Percentiles rank a stretch among this genome's conserved stretches.
Conservation (phyloP, 176 grass and related monocot genomes). For the Oryza glaberrima region DNA sequence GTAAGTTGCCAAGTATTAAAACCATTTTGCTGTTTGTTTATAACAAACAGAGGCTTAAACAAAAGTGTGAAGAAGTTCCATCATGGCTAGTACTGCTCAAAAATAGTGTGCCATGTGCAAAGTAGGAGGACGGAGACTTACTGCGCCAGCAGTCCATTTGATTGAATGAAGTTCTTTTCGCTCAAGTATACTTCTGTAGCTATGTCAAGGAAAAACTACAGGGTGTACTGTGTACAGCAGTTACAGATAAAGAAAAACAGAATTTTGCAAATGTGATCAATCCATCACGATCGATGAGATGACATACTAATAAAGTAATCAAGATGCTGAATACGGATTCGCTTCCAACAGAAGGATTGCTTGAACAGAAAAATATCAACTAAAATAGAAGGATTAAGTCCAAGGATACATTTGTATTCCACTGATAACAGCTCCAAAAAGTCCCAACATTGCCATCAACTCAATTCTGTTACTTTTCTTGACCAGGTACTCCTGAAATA, state of each 20-base stretch:
- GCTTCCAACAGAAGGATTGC: no score
- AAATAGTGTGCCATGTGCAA: neutral
- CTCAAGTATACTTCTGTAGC: conserved; percentile 84
- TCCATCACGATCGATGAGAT: neutral
- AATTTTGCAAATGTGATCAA: conserved; percentile 11
- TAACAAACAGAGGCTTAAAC: conserved; percentile 4
- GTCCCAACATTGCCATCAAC: conserved; percentile 80
- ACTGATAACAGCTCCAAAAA: conserved; percentile 75
- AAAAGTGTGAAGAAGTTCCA: neutral
- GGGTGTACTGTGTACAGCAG: neutral
- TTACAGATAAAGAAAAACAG: no score
- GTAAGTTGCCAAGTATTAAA: no score
- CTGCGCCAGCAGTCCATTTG: conserved; percentile 66
- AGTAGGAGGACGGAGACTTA: conserved; percentile 46
- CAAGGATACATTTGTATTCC: conserved; percentile 86
- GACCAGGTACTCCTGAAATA: conserved; percentile 70
- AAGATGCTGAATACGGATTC: no score
- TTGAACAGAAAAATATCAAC: neutral
- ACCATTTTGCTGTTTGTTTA: neutral
- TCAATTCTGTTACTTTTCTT: conserved; percentile 70
- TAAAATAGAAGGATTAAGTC: neutral
- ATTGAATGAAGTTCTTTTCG: conserved; percentile 63
- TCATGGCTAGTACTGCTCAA: neutral
- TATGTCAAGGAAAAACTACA: conserved; percentile 45
- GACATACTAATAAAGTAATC: neutral